These are phyloP conservation scores for Xenosphaeropsis pyriputrescens DNA, from an alignment of 2,329 filamentous ascomycete genomes.

Conservation along the genomic window DNA sequence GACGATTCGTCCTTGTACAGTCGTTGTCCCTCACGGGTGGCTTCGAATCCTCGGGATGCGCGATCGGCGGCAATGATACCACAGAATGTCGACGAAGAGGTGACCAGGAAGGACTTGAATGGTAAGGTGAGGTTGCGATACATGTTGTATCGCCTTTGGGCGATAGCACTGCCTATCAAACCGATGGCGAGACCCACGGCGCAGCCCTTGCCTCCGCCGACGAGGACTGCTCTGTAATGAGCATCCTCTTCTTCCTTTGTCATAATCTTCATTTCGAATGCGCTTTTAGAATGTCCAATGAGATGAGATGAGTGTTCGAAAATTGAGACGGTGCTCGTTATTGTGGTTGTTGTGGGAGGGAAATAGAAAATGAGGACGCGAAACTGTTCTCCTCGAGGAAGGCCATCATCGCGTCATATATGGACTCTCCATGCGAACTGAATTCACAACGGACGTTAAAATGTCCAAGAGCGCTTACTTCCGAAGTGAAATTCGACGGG, in stretches of 20 bases:
- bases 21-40: slow-evolving; percentile 18
- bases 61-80: slow-evolving; percentile 81
- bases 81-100: slow-evolving; percentile 67
- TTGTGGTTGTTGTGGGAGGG: too few relatives aligned
- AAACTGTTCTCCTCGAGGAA: too few relatives aligned
- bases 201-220: slow-evolving; percentile 65
- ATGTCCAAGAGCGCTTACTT: too few relatives aligned
- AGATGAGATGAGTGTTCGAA: too few relatives aligned
- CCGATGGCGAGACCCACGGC: slow-evolving; percentile 52
- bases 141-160: slow-evolving; percentile 51
- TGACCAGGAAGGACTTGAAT: slow-evolving; percentile 81
- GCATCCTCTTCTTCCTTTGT: slow-evolving; percentile 68
- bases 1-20: slow-evolving; percentile 21
- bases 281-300: too few relatives aligned
- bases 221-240: slow-evolving; percentile 71
- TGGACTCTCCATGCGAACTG: too few relatives aligned
- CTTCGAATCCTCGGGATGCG: slow-evolving; percentile 57
- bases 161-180: slow-evolving; percentile 49
- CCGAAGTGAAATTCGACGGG: too few relatives aligned
- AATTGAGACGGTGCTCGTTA: too few relatives aligned
- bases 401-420: too few relatives aligned
- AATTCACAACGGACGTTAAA: too few relatives aligned
- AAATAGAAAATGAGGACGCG: too few relatives aligned
- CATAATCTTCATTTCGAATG: slow-evolving; percentile 69
- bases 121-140: slow-evolving; percentile 76